Conservation (phyloP, 2,329 filamentous ascomycete species). For the Talaromyces marneffei region DNA sequence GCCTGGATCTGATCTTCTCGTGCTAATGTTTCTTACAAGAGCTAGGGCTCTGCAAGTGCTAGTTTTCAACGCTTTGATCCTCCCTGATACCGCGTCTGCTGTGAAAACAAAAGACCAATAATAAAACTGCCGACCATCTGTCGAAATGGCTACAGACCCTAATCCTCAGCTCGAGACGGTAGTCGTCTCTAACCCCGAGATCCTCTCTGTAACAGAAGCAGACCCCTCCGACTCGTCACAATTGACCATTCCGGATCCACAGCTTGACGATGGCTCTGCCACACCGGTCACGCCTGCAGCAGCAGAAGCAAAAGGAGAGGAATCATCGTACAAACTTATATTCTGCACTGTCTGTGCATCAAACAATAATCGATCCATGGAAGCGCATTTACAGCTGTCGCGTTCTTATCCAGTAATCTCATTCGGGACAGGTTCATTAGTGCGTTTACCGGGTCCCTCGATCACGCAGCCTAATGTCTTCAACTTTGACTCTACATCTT, state of each 20-base stretch:
- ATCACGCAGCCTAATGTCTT: slow-evolving; percentile 96
- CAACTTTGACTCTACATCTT: slow-evolving; percentile 94
- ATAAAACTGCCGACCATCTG: background rate
- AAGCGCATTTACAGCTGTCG: slow-evolving; percentile 87
- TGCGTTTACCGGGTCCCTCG: slow-evolving; percentile 83
- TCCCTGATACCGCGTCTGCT: slow-evolving; percentile 25
- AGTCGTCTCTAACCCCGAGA: slow-evolving; percentile 37
- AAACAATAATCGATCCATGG: slow-evolving; percentile 99
- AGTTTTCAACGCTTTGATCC: slow-evolving; percentile 32
- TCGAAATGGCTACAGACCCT: slow-evolving; percentile 46
- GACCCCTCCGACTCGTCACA: slow-evolving; percentile 13
- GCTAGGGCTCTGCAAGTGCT: slow-evolving; percentile 27
- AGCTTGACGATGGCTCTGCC: slow-evolving; percentile 16
- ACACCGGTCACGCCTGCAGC: slow-evolving; percentile 8
- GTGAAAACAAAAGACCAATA: background rate
- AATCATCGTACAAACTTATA: slow-evolving; percentile 71
- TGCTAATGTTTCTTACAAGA: slow-evolving; percentile 15
- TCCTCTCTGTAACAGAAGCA: slow-evolving; percentile 23
- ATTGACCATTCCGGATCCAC: slow-evolving; percentile 7
- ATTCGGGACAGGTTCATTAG: slow-evolving; percentile 91
- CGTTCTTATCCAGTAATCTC: slow-evolving; percentile 93
- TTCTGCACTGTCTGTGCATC: slow-evolving; percentile 99
- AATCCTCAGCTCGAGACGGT: slow-evolving; percentile 47
- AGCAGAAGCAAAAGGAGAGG: slow-evolving; percentile 12
- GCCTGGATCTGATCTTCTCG: background rate